Base-by-base conservation (phyloP, 1,284 basidiomycete genomes). In the Peniophora sp. region DNA sequence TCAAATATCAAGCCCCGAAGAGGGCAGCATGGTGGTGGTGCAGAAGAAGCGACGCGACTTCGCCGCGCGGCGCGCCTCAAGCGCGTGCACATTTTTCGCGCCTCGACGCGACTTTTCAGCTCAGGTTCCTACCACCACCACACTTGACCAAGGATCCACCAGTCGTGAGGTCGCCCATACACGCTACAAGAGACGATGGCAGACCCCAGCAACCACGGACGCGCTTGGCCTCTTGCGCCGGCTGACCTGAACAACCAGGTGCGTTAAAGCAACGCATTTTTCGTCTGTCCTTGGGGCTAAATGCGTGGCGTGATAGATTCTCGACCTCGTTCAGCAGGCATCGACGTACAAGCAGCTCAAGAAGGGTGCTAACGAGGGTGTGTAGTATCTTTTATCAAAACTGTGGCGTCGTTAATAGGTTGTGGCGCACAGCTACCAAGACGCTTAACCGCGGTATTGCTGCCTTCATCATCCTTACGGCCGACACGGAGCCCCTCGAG, bases 371-470 rank as follows among this genome's bases (percentile, higher is more conserved):
- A 97, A 97, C 68, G 93, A 97, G 79, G 88, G 89, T 88, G 47
- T 35, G 75, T 20, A 17, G 11, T 8, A 17, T 41, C 15, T 41
- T 32, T 32, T 12, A 6, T 12, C 27, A 8, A 41, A 5, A 8
- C n/a, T 8, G 8, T 41, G 37, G 37, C 15, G 37, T 41, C 6
- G 6, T 15, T 39, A 20, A 47, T 42, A 42, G 44, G 51, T 47
- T 50, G 45, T 49, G n/a, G 36, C 47, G 62, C 60, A 53, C 66
- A 85, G 89, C 88, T 47, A 97, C 95, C 59, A 98, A 98, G 79
- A 99, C 97, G 22, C 81, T 99, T 58, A 99, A 99, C 72, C 91
- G 97, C 65, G 96, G 97, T 74, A 95, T 98, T 62, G 91, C 94
- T 61, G 97, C 99, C 73, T 92, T 99, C 73, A 96, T 99, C 71